Percentiles rank a stretch among this genome's conserved stretches.
These are phyloP conservation scores for Colletotrichum somersetense DNA, from an alignment of 2,329 filamentous ascomycete species.

Conservation along the genomic window DNA sequence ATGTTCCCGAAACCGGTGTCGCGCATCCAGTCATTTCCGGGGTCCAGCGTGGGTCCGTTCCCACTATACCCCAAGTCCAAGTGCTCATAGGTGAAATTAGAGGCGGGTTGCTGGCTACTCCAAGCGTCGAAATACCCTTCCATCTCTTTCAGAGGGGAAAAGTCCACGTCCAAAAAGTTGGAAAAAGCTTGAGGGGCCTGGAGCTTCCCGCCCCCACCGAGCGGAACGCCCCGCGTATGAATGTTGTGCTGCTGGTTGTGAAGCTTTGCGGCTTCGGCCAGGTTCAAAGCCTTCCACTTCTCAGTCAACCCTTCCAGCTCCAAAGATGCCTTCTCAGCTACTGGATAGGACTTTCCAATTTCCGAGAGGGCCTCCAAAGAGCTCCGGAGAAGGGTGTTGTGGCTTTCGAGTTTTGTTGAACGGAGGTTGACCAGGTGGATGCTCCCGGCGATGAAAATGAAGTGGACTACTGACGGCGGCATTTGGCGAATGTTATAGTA, in stretches of 20 bases:
- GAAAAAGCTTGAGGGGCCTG: background rate
- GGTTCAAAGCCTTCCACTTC: background rate
- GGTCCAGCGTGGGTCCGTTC: background rate
- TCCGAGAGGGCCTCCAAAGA: constrained; percentile 12
- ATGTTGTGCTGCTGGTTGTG: background rate
- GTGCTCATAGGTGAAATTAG: background rate
- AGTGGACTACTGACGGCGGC: constrained; percentile 20
- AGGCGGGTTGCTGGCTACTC: background rate
- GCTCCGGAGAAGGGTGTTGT: constrained; percentile 13
- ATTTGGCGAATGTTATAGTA: constrained; percentile 23
- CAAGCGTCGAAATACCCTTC: constrained; percentile 2
- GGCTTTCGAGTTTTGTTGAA: background rate
- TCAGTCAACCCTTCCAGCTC: constrained; percentile 1
- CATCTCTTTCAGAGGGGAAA: constrained; percentile 6
- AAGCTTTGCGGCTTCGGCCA: background rate
- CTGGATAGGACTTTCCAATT: constrained; percentile 17
- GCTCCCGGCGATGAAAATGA: constrained; percentile 29
- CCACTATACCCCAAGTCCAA: background rate
- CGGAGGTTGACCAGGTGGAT: constrained; percentile 15
- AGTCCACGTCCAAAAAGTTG: background rate
- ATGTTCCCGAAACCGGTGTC: constrained; percentile 5
- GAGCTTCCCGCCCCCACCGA: background rate
- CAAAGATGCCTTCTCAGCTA: background rate
- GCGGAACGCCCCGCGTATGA: background rate
- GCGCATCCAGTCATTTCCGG: constrained; percentile 5